Percentiles rank a stretch among this genome's conserved stretches.
These are phyloP conservation scores for Fusarium praegraminearum DNA, from an alignment of 2,329 filamentous ascomycete species.

Conservation along the genomic window DNA sequence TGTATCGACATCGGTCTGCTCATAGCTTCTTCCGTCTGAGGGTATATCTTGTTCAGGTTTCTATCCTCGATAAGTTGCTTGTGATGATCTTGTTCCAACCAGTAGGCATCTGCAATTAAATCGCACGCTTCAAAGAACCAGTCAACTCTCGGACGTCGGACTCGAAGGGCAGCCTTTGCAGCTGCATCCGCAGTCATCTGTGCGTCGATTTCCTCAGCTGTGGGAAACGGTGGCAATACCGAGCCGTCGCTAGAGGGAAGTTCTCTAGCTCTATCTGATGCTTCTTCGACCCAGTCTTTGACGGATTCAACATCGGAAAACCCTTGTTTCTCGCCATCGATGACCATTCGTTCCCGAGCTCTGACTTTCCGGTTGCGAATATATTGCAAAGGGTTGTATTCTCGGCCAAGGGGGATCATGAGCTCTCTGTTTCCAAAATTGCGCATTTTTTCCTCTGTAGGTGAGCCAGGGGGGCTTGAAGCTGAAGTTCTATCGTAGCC, in stretches of 20 bases:
- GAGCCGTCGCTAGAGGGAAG: constrained; percentile 43
- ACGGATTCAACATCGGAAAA: constrained; percentile 82
- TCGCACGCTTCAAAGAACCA: constrained; percentile 89
- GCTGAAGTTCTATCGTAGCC: constrained; percentile 54
- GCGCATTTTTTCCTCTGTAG: constrained; percentile 51
- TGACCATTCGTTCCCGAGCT: constrained; percentile 78
- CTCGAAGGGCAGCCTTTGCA: constrained; percentile 65
- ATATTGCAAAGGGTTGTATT: constrained; percentile 92
- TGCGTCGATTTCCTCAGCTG: constrained; percentile 59
- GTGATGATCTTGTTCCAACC: constrained; percentile 86
- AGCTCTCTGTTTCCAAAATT: constrained; percentile 46
- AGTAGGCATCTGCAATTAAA: constrained; percentile 88
- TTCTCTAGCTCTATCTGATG: constrained; percentile 56
- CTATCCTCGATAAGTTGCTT: constrained; percentile 85
- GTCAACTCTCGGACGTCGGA: constrained; percentile 80
- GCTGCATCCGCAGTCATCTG: constrained; percentile 59
- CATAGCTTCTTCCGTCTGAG: constrained; percentile 51
- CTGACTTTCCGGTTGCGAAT: constrained; percentile 91
- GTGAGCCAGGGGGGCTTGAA: constrained; percentile 58
- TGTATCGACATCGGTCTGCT: constrained; percentile 51
- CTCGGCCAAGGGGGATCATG: constrained; percentile 67
- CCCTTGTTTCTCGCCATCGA: constrained; percentile 80
- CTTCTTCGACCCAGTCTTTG: constrained; percentile 79
- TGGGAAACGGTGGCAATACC: constrained; percentile 59
- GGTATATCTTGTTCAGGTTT: constrained; percentile 79